A percentile compares a stretch with the other conserved stretches of the same genome.
These are phyloP conservation scores for Colletotrichum sp. DNA, from an alignment of 2,329 filamentous ascomycete genomes.

Conservation along the genomic window DNA sequence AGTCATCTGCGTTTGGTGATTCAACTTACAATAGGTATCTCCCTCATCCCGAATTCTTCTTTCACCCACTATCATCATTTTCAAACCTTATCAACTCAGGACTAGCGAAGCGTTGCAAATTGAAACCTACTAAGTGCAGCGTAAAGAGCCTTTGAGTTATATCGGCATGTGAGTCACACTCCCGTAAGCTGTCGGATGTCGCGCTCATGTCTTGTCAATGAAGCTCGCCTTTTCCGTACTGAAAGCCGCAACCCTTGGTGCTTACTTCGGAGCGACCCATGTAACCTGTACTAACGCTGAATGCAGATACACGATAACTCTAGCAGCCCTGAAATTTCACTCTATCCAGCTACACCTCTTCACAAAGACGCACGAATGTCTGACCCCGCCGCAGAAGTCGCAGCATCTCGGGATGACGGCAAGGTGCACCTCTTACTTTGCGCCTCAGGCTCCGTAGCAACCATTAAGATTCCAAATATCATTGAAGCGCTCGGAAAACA, in stretches of 20 bases:
- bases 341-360: neutral
- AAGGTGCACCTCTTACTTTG: conserved; percentile 12
- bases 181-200: neutral
- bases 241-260: neutral
- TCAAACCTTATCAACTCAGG: neutral
- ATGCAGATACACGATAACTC: neutral
- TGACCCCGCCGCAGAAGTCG: conserved; percentile 17
- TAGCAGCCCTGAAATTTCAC: neutral
- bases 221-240: too few relatives aligned
- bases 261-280: too few relatives aligned
- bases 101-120: neutral
- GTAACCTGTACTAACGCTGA: neutral
- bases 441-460: conserved; percentile 53
- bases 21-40: neutral
- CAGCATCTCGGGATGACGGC: conserved; percentile 12
- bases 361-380: neutral
- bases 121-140: too few relatives aligned
- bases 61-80: neutral
- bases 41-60: neutral
- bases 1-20: neutral
- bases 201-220: neutral
- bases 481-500: conserved; percentile 59
- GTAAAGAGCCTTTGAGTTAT: too few relatives aligned
- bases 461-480: conserved; percentile 81
- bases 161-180: neutral